Evolutionary conservation across 768 basidiomycete genomes (phyloP).

Genomic region (Leccinum truebloodii): DNA sequence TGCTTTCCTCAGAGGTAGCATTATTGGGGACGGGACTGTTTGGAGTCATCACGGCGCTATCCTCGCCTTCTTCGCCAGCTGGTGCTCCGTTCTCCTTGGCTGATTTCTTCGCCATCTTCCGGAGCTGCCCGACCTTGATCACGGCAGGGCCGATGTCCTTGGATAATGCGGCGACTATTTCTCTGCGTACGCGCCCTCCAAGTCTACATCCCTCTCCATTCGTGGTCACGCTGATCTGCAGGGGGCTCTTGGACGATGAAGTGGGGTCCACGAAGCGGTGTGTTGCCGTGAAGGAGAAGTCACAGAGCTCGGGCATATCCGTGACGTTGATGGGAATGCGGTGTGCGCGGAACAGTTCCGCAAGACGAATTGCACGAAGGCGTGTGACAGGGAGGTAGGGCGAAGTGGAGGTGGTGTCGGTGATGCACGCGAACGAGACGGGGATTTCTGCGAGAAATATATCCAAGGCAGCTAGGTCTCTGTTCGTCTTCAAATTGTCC

Average conservation of each 20-base stretch:
- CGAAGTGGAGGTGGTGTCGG: conserved; percentile 65
- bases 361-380: conserved; percentile 59
- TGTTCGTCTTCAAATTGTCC: conserved; percentile 17
- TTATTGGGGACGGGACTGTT: conserved; percentile 60
- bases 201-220: conserved; percentile 92
- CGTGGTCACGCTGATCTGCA: conserved; percentile 85
- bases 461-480: conserved; percentile 49
- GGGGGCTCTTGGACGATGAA: conserved; percentile 45
- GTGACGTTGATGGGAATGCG: conserved; percentile 84
- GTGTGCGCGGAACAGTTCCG: conserved; percentile 51
- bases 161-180: conserved; percentile 76
- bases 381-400: conserved; percentile 35
- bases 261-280: conserved; percentile 71
- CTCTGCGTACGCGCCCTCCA: conserved; percentile 74
- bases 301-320: conserved; percentile 83
- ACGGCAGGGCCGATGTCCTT: conserved; percentile 75
- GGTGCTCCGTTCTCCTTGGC: conserved; percentile 5
- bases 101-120: conserved; percentile 49
- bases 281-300: conserved; percentile 84
- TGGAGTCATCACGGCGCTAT: conserved; percentile 56
- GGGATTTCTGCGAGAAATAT: conserved; percentile 40
- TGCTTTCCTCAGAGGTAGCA: conserved; percentile 35
- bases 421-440: conserved; percentile 70
- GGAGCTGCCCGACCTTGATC: conserved; percentile 67
- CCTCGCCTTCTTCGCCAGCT: conserved; percentile 50